Evolutionary conservation across 1,139 yeast genomes (phyloP), one percentile per base, ranked within the genome.

Genomic region (Suhomyces taliae): DNA sequence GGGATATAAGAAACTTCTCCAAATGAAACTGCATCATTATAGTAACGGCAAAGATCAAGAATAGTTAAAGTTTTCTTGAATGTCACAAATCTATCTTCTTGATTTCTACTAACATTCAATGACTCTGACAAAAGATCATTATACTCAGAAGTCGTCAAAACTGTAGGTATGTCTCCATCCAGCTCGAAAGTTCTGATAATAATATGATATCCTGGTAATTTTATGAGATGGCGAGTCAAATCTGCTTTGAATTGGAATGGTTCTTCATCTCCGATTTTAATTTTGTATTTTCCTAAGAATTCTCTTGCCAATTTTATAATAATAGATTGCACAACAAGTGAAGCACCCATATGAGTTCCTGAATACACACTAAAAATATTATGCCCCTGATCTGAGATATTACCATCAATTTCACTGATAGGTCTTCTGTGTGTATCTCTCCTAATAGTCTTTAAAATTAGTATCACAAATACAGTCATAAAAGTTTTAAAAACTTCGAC

Each of bases 361-460:
- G 66, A 49, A 44, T 68, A 68, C 6, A 69, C 47, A 34, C 71
- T 51, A 9, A 66, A 43, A 10, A 70, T 46, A 42, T 63, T 63
- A 44, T 59, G 62, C 51, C 67, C 72, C 48, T 43, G 44, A 12
- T 38, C 41, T 8, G 35, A 12, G 34, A 15, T 7, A 29, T 9
- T 6, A 8, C 26, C 12, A 29, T 9, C n/a, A 9, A 29, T 29
- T 11, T 29, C 32, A 29, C 9, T 11, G 11, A 29, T 9, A 3
- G 32, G 32, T 11, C n/a, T 11, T 29, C n/a, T 29, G 2, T 7
- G 11, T 6, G 32, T 9, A 29, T 11, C 32, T 29, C 32, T 29
- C 11, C 4, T 11, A 4, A 29, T 29, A 7, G 32, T 29, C 3
- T 7, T 4, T 9, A 29, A 3, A 4, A 29, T 11, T 4, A 29